Base-by-base conservation (phyloP, 495 filamentous ascomycete genomes). In the Hyaloscypha bicolor region DNA sequence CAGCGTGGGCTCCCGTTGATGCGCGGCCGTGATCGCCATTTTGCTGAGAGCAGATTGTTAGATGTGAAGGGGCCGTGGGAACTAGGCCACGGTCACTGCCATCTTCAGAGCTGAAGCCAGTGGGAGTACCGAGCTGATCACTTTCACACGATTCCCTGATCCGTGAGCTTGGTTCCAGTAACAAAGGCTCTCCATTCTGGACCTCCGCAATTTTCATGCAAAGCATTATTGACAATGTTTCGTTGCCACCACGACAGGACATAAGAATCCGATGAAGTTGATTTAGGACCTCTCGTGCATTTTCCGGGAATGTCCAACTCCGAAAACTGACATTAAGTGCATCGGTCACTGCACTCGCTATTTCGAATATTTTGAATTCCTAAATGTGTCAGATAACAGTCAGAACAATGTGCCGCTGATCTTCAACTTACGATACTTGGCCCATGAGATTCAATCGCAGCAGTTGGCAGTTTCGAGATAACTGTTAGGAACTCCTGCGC, bases 291-390 rank as follows among this genome's bases (percentile, higher is more conserved):
- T 71, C 73, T 45, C 71, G 70, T 0, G 76, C 74, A 4, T 67
- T 73, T 30, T 60, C 60, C 30, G 75, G 69, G 1, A 66, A 67
- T 5, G 30, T 58, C 30, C 35, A 60, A 70, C 58, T 63, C 67
- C 51, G 55, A 29, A 22, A 11, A 39, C 39, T 35, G 68, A 61
- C 71, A n/a, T 73, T 76, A 14, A 83, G 73, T 3, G 78, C 75
- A 64, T 84, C 81, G 0, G 78, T 78, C 31, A 84, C 77, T 9
- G 79, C 77, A 65, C 73, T 81, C 12, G 80, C 80, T 55, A 82
- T 78, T 37, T 82, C 80, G 60, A 79, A 80, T 12, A 82, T 69
- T 68, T 83, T 83, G 56, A 80, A 72, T 67, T 82, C 79, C 74
- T 81, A 37, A 37, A 37, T 37, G 35, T 37, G 16, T 48, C 42